Conservation (phyloP, 2,329 filamentous ascomycete genomes). For the Bipolaris victoriae region DNA sequence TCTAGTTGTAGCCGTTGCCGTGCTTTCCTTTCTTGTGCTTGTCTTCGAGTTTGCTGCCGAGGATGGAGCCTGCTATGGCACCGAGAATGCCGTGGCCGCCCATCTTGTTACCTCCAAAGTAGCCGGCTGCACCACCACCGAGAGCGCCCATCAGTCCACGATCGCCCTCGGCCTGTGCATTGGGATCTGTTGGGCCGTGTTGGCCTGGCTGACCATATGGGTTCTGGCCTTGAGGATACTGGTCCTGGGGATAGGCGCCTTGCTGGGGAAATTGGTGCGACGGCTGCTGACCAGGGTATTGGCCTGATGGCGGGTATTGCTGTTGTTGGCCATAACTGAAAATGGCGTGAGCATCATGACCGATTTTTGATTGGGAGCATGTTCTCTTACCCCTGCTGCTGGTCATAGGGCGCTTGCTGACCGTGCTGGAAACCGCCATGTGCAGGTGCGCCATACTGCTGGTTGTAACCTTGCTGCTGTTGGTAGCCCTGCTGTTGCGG, state of each 20-base stretch:
- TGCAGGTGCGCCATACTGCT: conserved; percentile 55
- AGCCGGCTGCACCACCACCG: conserved; percentile 63
- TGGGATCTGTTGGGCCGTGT: conserved; percentile 54
- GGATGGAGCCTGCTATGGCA: conserved; percentile 62
- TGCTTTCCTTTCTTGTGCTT: conserved; percentile 55
- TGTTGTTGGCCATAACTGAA: conserved; percentile 34
- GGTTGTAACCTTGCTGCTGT: conserved; percentile 39
- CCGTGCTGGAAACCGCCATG: conserved; percentile 59
- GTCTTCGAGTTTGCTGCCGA: conserved; percentile 62
- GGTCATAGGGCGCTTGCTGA: conserved; percentile 44
- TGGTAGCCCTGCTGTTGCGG: conserved; percentile 40
- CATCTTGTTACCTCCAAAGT: conserved; percentile 62
- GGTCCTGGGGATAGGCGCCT: conserved; percentile 48
- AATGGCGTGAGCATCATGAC: conserved; percentile 13
- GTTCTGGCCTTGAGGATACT: conserved; percentile 44
- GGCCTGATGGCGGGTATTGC: conserved; percentile 22
- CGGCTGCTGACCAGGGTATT: conserved; percentile 42
- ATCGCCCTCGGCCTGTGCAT: conserved; percentile 59
- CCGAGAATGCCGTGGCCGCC: conserved; percentile 63
- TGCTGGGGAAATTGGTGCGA: conserved; percentile 51
- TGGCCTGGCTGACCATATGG: conserved; percentile 43
- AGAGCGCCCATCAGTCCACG: conserved; percentile 64
- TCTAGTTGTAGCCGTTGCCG: conserved; percentile 18
- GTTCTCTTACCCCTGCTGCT: conserved; percentile 45
- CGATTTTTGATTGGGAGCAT: background rate